A percentile compares a stretch with the other conserved stretches of the same genome.
These are phyloP conservation scores for Microcyclosporella mali DNA, from an alignment of 2,329 filamentous ascomycete genomes.

Conservation along the genomic window DNA sequence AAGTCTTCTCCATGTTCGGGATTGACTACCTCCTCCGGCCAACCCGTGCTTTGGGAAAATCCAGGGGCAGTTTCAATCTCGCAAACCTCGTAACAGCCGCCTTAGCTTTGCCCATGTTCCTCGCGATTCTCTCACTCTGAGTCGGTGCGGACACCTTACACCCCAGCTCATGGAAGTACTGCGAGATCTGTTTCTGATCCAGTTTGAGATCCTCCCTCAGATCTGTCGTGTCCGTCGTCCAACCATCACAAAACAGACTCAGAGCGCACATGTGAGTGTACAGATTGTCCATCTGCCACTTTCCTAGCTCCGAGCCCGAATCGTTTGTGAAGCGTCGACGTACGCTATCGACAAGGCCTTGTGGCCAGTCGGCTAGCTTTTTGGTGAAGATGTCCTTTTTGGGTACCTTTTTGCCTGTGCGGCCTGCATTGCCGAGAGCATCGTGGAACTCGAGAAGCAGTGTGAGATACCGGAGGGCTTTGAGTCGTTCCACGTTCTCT, in stretches of 20 bases:
- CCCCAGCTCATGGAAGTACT: slow-evolving; percentile 72
- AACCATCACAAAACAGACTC: slow-evolving; percentile 66
- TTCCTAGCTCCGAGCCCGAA: slow-evolving; percentile 55
- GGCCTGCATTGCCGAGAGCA: slow-evolving; percentile 29
- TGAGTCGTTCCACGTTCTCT: slow-evolving; percentile 42
- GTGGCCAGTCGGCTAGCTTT: slow-evolving; percentile 50
- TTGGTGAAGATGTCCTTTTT: slow-evolving; percentile 57
- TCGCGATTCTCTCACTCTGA: slow-evolving; percentile 41
- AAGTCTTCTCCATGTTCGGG: too few relatives aligned
- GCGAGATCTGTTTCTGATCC: slow-evolving; percentile 61
- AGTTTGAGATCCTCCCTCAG: slow-evolving; percentile 66
- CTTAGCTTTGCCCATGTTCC: slow-evolving; percentile 56
- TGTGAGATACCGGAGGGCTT: slow-evolving; percentile 44
- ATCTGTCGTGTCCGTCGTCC: slow-evolving; percentile 63
- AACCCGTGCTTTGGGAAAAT: slow-evolving; percentile 61
- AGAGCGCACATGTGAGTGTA: slow-evolving; percentile 68
- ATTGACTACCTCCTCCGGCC: slow-evolving; percentile 16
- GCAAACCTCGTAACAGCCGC: slow-evolving; percentile 58
- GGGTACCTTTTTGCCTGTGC: slow-evolving; percentile 47
- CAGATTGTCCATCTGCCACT: slow-evolving; percentile 65
- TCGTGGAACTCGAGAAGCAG: slow-evolving; percentile 45
- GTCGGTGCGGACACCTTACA: slow-evolving; percentile 51
- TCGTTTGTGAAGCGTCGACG: slow-evolving; percentile 61
- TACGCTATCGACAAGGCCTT: slow-evolving; percentile 59
- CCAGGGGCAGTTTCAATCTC: slow-evolving; percentile 67